phyloP scores from a whole-genome alignment of 2,329 filamentous ascomycete species.

The Pseudogymnoascus sp. region DNA sequence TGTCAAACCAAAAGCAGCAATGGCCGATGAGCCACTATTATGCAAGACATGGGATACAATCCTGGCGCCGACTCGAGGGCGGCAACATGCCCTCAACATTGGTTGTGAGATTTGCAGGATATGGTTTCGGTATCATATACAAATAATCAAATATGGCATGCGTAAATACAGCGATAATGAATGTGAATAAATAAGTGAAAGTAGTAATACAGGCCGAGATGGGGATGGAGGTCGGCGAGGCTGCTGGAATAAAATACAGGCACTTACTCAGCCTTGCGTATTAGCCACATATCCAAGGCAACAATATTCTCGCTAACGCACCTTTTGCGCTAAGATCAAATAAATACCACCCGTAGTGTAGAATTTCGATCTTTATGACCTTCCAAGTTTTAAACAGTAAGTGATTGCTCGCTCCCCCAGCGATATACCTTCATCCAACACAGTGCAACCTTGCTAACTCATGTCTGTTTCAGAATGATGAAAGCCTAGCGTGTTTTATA shows the following conservation, averaged over 20 bases:
- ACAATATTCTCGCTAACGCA: background rate
- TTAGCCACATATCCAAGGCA: background rate
- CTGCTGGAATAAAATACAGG: slow-evolving; percentile 4
- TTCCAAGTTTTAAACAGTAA: slow-evolving; percentile 99
- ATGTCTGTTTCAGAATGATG: slow-evolving; percentile 70
- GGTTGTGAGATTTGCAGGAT: background rate
- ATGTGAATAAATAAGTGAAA: background rate
- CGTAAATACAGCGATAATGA: background rate
- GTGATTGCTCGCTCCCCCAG: slow-evolving; percentile 35
- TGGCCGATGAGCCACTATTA: background rate
- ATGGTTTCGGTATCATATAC: background rate
- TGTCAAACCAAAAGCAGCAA: background rate
- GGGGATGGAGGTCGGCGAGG: background rate
- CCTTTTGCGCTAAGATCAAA: slow-evolving; percentile 7
- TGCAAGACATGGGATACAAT: background rate
- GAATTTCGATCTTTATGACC: slow-evolving; percentile 64
- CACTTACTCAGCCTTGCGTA: background rate
- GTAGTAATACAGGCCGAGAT: background rate
- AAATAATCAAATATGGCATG: background rate
- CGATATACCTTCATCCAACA: background rate
- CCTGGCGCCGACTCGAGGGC: slow-evolving; percentile 1
- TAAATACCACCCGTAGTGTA: background rate
- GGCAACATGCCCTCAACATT: slow-evolving; percentile 5
- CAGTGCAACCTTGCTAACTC: slow-evolving; percentile 31
- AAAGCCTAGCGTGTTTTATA: slow-evolving; percentile 95